Base-by-base conservation (phyloP, 1,284 basidiomycete species). In the Anthracocystis walkeri region DNA sequence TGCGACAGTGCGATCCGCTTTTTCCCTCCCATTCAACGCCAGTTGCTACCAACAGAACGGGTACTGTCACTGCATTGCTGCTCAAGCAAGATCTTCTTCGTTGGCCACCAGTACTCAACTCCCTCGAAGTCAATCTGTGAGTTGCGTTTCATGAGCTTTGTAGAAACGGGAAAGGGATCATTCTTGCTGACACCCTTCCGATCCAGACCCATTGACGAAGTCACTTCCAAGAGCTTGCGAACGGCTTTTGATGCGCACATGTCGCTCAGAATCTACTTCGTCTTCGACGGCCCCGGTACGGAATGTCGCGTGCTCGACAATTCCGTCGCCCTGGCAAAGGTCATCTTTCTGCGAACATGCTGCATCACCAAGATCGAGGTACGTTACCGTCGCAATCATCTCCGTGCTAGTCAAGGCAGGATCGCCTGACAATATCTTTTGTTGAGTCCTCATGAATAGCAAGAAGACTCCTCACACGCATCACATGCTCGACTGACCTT, bases 1-100 rank as follows among this genome's bases (percentile, higher is more conserved):
- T 70, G 57, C 61, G 35, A 2, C 52, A 70, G n/a, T 64, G 61
- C 38, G 67, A 70, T 60, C 52, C 67, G 7, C 12, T 23, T 27
- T 56, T 64, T 35, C 67, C 67, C 4, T 4, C 61, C 6, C 48
- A 41, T 10, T 21, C 18, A 4, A 20, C 29, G 16, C 20, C 44
- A 0, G 1, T 63, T 11, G 33, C 31, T 14, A 45, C 20, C 23
- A 63, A 46, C 48, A 53, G 49, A 29, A 35, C 52, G 4, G 66
- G 60, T 16, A 7, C 51, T 12, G 20, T 63, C 31, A 59, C 60
- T 14, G 44, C 60, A 11, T 25, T 68, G 1, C 35, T 68, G 6
- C 51, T 68, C 25, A 23, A 29, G 18, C 23, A 38, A 35, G 12
- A 18, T 12, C 1, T 44, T 10, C 7, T 63, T 18, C 27, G 42